Evolutionary conservation across 2,329 filamentous ascomycete genomes (phyloP).

Genomic region (Aureobasidium melanogenum): DNA sequence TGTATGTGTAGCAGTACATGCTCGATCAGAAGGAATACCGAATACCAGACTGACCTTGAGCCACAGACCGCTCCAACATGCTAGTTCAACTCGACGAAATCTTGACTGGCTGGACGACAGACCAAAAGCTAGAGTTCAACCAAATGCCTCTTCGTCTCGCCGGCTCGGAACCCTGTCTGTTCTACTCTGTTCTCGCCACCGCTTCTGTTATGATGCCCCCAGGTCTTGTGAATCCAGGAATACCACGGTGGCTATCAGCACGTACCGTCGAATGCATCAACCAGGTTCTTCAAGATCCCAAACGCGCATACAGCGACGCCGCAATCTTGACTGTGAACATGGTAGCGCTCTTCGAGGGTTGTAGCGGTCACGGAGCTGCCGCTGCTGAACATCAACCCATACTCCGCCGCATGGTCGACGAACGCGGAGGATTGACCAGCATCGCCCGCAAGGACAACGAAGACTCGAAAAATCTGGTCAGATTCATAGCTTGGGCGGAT

Average conservation of each 20-base stretch:
- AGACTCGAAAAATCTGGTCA: background rate
- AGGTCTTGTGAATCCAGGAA: background rate
- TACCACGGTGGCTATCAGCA: background rate
- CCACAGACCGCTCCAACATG: conserved; percentile 4
- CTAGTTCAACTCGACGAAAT: conserved; percentile 5
- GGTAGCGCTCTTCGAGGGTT: conserved; percentile 1
- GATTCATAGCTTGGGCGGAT: conserved; percentile 3
- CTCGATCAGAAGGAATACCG: background rate
- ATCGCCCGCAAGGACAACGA: background rate
- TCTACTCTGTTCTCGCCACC: conserved; percentile 1
- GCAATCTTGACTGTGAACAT: background rate
- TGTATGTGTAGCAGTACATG: background rate
- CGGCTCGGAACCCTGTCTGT: background rate
- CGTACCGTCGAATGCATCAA: background rate
- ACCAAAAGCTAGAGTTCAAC: conserved; percentile 1
- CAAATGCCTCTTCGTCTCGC: background rate
- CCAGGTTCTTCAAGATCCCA: background rate
- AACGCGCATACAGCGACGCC: background rate
- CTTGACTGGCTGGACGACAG: background rate
- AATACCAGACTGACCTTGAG: background rate
- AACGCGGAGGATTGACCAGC: background rate
- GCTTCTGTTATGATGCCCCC: conserved; percentile 3
- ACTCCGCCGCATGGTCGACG: background rate
- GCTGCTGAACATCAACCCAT: background rate
- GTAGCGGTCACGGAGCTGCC: background rate